phyloP scores from a whole-genome alignment of 495 filamentous ascomycete genomes.

The Talaromyces adpressus region DNA sequence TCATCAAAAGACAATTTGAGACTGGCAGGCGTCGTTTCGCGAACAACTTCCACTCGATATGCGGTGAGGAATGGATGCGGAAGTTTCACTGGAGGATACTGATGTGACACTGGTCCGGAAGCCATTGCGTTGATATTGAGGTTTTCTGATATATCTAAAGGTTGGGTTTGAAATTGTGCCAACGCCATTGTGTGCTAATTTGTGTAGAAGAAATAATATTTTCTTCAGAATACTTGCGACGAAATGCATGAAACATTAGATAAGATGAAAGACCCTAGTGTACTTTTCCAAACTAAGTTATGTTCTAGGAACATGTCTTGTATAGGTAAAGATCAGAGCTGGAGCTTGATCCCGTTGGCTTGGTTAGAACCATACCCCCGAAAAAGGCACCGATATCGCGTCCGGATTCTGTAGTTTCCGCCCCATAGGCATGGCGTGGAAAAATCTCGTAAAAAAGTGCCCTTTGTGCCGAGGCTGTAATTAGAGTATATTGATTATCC shows the following conservation, averaged over 20 bases:
- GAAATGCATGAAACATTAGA: background rate
- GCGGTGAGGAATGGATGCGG: constrained; percentile 24
- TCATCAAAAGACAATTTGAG: constrained; percentile 21
- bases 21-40: constrained; percentile 16
- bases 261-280: background rate
- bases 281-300: background rate
- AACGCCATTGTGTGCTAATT: background rate
- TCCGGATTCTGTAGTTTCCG: background rate
- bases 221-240: background rate
- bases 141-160: background rate
- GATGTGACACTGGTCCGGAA: constrained; percentile 9
- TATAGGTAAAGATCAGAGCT: background rate
- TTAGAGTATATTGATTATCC: background rate
- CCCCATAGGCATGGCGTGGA: background rate
- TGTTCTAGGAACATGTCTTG: background rate
- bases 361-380: background rate
- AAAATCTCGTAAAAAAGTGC: background rate
- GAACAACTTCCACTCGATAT: constrained; percentile 22
- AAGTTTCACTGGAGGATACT: constrained; percentile 23
- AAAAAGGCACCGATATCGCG: background rate
- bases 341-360: background rate
- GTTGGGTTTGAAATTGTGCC: background rate
- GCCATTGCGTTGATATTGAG: constrained; percentile 11
- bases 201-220: background rate
- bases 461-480: background rate